Evolutionary conservation across 23 red algal species (phyloP).

Genomic region (Gracilaria domingensis): DNA sequence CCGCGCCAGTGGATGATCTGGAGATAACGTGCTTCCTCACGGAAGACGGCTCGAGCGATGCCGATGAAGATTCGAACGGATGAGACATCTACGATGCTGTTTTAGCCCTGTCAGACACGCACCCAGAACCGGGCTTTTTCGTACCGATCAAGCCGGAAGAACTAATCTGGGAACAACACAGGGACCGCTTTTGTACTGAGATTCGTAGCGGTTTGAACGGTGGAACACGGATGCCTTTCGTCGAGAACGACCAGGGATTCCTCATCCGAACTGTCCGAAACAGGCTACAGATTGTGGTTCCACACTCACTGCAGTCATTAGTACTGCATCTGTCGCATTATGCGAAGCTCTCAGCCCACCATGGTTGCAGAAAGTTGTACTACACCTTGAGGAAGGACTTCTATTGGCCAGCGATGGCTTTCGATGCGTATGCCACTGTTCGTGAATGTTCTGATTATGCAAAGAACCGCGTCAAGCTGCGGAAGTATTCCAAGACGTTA

Average conservation of each 20-base stretch:
- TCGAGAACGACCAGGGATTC: conserved; percentile 1
- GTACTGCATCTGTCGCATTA: conserved; percentile 7
- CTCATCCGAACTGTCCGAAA: background rate
- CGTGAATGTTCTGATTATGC: background rate
- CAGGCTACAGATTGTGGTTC: conserved; percentile 25
- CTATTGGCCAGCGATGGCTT: conserved; percentile 43
- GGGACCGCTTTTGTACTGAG: background rate
- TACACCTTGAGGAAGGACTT: conserved; percentile 12
- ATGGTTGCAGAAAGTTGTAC: background rate
- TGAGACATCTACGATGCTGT: background rate
- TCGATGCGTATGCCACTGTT: background rate
- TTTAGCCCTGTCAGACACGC: background rate
- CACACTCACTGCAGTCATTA: background rate
- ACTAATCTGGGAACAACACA: conserved; percentile 19
- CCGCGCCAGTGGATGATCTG: background rate
- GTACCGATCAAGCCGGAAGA: conserved; percentile 24
- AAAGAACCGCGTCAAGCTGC: background rate
- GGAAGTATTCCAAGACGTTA: conserved; percentile 22
- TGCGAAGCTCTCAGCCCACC: conserved; percentile 1
- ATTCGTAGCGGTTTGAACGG: background rate
- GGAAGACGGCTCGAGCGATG: background rate
- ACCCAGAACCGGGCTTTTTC: background rate
- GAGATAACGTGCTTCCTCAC: conserved; percentile 11
- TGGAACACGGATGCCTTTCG: background rate
- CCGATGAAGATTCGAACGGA: background rate